Percentiles rank a stretch among this genome's conserved stretches.
phyloP scores from a whole-genome alignment of 352 stramenopile genomes.

The Globisporangium iwayamae region DNA sequence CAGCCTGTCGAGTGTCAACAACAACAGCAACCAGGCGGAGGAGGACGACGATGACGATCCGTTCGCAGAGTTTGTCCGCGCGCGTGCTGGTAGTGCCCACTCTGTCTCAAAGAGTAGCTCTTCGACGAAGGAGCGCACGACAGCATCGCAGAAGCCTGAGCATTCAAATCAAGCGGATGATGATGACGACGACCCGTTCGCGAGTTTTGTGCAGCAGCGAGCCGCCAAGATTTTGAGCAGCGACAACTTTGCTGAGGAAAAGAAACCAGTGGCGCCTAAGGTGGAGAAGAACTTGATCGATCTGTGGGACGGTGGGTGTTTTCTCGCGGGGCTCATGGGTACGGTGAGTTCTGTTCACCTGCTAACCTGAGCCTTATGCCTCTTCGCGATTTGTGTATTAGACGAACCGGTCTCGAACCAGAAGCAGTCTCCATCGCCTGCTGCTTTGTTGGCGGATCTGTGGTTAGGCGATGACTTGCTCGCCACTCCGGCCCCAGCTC shows the following conservation, averaged over 20 bases:
- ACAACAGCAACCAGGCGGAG: conserved; percentile 24
- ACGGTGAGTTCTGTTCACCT: background rate
- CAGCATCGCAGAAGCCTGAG: background rate
- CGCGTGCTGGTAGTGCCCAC: conserved; percentile 26
- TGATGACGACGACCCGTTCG: conserved; percentile 46
- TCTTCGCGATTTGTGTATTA: conserved; percentile 5
- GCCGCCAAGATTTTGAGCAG: conserved; percentile 34
- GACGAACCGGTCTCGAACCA: conserved; percentile 16
- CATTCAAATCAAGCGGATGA: conserved; percentile 19
- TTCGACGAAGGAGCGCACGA: conserved; percentile 1
- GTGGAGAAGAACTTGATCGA: conserved; percentile 56
- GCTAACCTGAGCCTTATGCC: background rate
- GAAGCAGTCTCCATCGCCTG: background rate
- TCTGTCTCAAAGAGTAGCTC: conserved; percentile 13
- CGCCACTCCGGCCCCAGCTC: background rate
- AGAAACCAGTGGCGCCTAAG: conserved; percentile 16
- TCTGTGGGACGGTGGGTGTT: conserved; percentile 51
- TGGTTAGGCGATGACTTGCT: conserved; percentile 10
- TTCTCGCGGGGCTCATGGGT: background rate
- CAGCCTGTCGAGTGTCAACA: conserved; percentile 18
- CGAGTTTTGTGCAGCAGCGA: conserved; percentile 55
- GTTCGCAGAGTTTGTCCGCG: conserved; percentile 61
- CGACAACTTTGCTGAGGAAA: conserved; percentile 19
- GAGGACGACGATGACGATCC: conserved; percentile 41
- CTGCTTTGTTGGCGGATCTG: conserved; percentile 14